A percentile compares a stretch with the other conserved stretches of the same genome.
Evolutionary conservation across 2,329 filamentous ascomycete species (phyloP).

Genomic region (Gyromitra esculenta): DNA sequence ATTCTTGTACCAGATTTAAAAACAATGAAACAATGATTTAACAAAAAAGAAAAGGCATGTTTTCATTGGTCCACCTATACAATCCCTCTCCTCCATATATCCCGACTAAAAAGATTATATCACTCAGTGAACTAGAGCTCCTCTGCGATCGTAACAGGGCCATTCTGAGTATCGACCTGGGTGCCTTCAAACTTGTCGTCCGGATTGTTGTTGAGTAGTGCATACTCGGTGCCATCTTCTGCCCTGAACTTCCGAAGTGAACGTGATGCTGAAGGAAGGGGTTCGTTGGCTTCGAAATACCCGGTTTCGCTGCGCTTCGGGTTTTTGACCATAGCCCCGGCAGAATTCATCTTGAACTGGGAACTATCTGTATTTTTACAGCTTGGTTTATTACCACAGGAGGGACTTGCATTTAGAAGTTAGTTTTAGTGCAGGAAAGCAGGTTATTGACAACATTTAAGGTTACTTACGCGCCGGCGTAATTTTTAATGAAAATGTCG

Average conservation of each 20-base stretch:
- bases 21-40: too few relatives aligned
- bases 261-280: not conserved
- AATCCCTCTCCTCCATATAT: not conserved
- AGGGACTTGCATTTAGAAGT: not conserved
- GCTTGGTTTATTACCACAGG: not conserved
- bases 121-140: not conserved
- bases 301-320: not conserved
- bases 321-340: not conserved
- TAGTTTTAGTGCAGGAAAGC: not conserved
- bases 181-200: not conserved
- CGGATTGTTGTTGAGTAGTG: not conserved
- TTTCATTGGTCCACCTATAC: not conserved
- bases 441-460: not conserved
- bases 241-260: not conserved
- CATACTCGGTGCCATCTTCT: not conserved
- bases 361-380: not conserved
- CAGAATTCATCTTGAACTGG: not conserved
- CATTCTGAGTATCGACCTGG: not conserved
- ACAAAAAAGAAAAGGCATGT: too few relatives aligned
- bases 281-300: not conserved
- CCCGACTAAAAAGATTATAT: not conserved
- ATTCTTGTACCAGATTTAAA: too few relatives aligned
- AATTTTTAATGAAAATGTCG: not conserved
- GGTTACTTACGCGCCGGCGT: not conserved
- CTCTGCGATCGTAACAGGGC: not conserved